phyloP scores from a whole-genome alignment of 2,329 filamentous ascomycete species.

The Phaeosphaeriaceae sp. region DNA sequence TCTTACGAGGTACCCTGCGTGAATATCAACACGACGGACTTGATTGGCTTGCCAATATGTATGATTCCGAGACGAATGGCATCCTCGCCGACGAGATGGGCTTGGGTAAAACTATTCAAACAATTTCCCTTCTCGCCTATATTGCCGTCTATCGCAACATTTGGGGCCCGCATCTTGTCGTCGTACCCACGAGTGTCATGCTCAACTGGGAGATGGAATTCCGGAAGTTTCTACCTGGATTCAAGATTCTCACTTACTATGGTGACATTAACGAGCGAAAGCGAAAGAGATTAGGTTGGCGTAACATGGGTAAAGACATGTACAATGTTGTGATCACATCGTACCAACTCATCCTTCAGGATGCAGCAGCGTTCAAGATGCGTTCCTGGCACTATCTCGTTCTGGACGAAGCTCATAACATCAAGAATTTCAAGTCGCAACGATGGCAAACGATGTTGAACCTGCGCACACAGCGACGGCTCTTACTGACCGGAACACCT shows the following conservation, averaged over 20 bases:
- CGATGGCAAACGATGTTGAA: constrained; percentile 94
- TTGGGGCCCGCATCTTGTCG: constrained; percentile 95
- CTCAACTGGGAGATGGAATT: constrained; percentile 99
- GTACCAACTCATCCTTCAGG: constrained; percentile 93
- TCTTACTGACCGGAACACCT: constrained; percentile 91
- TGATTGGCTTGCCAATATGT: constrained; percentile 94
- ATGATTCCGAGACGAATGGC: constrained; percentile 90
- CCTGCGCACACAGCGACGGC: constrained; percentile 86
- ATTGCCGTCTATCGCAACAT: constrained; percentile 87
- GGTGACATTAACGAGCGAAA: constrained; percentile 91
- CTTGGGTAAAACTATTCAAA: constrained; percentile 97
- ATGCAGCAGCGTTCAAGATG: constrained; percentile 91
- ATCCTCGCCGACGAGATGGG: constrained; percentile 99
- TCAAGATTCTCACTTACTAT: constrained; percentile 98
- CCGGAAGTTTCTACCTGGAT: constrained; percentile 98
- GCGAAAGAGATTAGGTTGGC: constrained; percentile 90
- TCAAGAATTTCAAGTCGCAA: constrained; percentile 99
- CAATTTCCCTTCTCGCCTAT: constrained; percentile 90
- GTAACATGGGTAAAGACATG: constrained; percentile 73
- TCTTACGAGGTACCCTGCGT: constrained; percentile 85
- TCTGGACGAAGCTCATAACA: constrained; percentile 97
- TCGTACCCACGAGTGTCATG: constrained; percentile 98
- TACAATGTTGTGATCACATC: constrained; percentile 99
- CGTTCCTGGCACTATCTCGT: constrained; percentile 98
- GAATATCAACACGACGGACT: constrained; percentile 98